Conservation (phyloP, 2,329 filamentous ascomycete species). For the Fusarium albosuccineum region DNA sequence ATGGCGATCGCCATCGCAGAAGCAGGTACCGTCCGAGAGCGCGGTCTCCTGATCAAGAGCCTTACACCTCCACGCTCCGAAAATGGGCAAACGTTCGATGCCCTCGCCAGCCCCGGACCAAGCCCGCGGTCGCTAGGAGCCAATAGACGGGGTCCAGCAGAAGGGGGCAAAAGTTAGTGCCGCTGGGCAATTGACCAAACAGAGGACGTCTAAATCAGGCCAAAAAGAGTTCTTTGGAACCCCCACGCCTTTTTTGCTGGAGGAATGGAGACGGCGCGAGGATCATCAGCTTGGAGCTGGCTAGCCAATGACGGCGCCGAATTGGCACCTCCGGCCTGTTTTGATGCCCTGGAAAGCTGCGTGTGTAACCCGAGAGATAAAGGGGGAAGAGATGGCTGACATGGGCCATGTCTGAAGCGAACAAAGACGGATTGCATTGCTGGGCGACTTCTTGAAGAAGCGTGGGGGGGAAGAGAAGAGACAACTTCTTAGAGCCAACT, state of each 20-base stretch:
- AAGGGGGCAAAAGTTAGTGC: neutral
- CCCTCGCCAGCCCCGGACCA: slow-evolving; percentile 11
- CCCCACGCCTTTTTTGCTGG: slow-evolving; percentile 29
- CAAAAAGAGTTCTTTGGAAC: slow-evolving; percentile 6
- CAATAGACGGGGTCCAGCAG: slow-evolving; percentile 10
- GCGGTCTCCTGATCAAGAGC: slow-evolving; percentile 40
- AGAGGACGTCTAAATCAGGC: slow-evolving; percentile 11
- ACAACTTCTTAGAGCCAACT: slow-evolving; percentile 1
- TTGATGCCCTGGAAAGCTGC: slow-evolving; percentile 2
- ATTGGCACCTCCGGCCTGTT: slow-evolving; percentile 32
- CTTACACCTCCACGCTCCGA: slow-evolving; percentile 15
- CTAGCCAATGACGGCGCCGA: slow-evolving; percentile 32
- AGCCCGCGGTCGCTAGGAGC: slow-evolving; percentile 1
- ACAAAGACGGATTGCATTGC: neutral
- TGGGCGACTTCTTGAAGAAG: neutral
- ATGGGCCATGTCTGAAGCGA: no score
- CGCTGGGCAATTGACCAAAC: slow-evolving; percentile 14
- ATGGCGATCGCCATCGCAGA: slow-evolving; percentile 30
- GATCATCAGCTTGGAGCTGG: slow-evolving; percentile 4
- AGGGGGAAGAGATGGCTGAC: slow-evolving; percentile 1
- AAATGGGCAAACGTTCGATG: slow-evolving; percentile 14
- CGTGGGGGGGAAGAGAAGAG: slow-evolving; percentile 25
- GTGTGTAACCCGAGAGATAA: slow-evolving; percentile 33
- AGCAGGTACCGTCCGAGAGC: slow-evolving; percentile 45
- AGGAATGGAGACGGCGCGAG: slow-evolving; percentile 2